Conservation (phyloP, 352 stramenopile genomes). For the Phytophthora pinifolia region DNA sequence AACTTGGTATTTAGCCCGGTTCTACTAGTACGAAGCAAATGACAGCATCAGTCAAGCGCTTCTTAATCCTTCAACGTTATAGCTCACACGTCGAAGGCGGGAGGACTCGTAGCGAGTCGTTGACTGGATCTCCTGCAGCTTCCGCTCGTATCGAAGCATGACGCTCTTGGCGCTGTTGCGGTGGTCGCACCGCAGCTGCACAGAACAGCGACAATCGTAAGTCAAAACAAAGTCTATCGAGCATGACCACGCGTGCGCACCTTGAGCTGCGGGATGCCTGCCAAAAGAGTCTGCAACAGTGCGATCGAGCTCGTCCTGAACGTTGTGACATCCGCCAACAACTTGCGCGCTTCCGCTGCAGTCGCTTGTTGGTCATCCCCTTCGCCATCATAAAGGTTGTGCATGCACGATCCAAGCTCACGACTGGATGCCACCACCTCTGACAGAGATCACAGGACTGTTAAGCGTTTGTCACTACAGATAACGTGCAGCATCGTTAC, state of each 20-base stretch:
- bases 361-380: conserved; percentile 18
- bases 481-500: conserved; percentile 25
- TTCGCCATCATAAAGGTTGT: conserved; percentile 24
- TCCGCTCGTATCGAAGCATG: conserved; percentile 58
- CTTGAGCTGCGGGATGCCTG: conserved; percentile 55
- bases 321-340: conserved; percentile 40
- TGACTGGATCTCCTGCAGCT: conserved; percentile 55
- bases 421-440: conserved; percentile 35
- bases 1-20: conserved; percentile 59
- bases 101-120: conserved; percentile 43
- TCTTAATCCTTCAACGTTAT: background rate
- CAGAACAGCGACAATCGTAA: conserved; percentile 1
- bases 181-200: conserved; percentile 63
- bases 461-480: conserved; percentile 1
- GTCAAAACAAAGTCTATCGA: conserved; percentile 5
- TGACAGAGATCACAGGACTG: conserved; percentile 8
- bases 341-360: conserved; percentile 17
- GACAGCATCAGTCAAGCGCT: conserved; percentile 2
- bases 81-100: conserved; percentile 55
- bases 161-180: conserved; percentile 59
- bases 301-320: conserved; percentile 59
- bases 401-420: conserved; percentile 18
- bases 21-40: conserved; percentile 36
- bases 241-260: conserved; percentile 16
- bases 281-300: conserved; percentile 59